Percentiles rank a stretch among this genome's conserved stretches.
These are phyloP conservation scores for Nakazawaea wickerhamii DNA, from an alignment of 805 yeast genomes.

Conservation along the genomic window DNA sequence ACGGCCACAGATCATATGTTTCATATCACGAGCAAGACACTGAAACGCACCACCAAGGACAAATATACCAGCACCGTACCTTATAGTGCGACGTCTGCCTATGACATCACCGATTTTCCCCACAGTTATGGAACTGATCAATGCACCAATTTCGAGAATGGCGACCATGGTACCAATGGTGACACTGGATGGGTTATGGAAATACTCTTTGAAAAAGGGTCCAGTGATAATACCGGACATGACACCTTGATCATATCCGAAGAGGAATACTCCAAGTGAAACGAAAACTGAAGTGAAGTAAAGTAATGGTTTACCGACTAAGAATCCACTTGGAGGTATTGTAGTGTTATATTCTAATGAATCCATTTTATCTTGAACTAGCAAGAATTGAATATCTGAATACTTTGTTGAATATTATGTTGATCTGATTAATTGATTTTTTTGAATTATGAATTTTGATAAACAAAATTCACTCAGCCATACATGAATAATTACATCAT, in stretches of 20 bases:
- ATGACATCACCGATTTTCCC: conserved; percentile 72
- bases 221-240: conserved; percentile 81
- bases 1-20: conserved; percentile 35
- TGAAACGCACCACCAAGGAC: conserved; percentile 77
- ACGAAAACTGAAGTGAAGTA: conserved; percentile 54
- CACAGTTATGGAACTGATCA: conserved; percentile 68
- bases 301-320: conserved; percentile 18
- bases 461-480: too few relatives aligned
- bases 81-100: conserved; percentile 75
- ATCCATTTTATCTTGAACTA: background rate
- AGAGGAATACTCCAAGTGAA: conserved; percentile 56
- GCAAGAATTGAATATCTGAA: background rate
- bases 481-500: too few relatives aligned
- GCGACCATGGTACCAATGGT: conserved; percentile 81
- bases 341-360: conserved; percentile 1
- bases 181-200: conserved; percentile 64
- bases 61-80: conserved; percentile 74
- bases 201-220: conserved; percentile 58
- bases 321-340: conserved; percentile 13
- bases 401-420: background rate
- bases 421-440: background rate
- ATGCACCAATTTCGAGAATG: conserved; percentile 78
- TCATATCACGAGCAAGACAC: conserved; percentile 50
- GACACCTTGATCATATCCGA: conserved; percentile 84
- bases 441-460: background rate